These are phyloP conservation scores for Suillus subluteus DNA, from an alignment of 768 basidiomycete genomes.

Conservation along the genomic window DNA sequence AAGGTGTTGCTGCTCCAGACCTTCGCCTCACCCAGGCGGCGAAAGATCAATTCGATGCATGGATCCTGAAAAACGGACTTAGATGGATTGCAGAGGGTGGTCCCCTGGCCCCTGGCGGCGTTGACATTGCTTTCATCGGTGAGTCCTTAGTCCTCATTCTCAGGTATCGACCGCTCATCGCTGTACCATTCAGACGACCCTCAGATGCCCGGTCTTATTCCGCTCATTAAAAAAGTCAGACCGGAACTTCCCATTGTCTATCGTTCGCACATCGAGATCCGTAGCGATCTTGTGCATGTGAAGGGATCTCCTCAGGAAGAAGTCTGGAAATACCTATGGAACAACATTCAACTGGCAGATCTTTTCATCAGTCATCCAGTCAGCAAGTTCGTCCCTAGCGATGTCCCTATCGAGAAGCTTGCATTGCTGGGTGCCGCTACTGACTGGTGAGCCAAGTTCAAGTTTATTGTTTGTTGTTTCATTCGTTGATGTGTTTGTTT, in stretches of 20 bases:
- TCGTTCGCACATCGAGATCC: slow-evolving; percentile 94
- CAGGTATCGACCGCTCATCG: slow-evolving; percentile 16
- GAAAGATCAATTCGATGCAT: slow-evolving; percentile 80
- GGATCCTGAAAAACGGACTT: slow-evolving; percentile 89
- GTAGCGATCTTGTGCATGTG: slow-evolving; percentile 83
- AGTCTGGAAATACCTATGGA: slow-evolving; percentile 95
- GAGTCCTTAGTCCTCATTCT: slow-evolving; percentile 17
- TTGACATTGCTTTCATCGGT: slow-evolving; percentile 91
- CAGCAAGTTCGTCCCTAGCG: slow-evolving; percentile 89
- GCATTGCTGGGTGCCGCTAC: slow-evolving; percentile 81
- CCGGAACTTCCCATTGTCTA: slow-evolving; percentile 90
- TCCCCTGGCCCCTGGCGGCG: slow-evolving; percentile 79
- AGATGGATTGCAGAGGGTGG: slow-evolving; percentile 89
- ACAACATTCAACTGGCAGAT: slow-evolving; percentile 88
- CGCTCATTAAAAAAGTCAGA: slow-evolving; percentile 82
- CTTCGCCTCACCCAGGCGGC: slow-evolving; percentile 79
- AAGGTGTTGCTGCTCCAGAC: slow-evolving; percentile 85
- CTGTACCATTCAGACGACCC: slow-evolving; percentile 63
- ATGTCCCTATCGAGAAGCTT: slow-evolving; percentile 74
- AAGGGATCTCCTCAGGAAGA: slow-evolving; percentile 84
- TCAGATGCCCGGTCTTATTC: slow-evolving; percentile 95
- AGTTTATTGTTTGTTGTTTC: slow-evolving; percentile 5
- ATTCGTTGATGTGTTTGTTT: slow-evolving; percentile 11
- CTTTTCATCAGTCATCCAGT: slow-evolving; percentile 95
- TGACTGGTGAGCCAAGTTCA: slow-evolving; percentile 59